A percentile compares a stretch with the other conserved stretches of the same genome.
Evolutionary conservation across 805 yeast genomes (phyloP).

Genomic region (Yamadazyma kitorensis): DNA sequence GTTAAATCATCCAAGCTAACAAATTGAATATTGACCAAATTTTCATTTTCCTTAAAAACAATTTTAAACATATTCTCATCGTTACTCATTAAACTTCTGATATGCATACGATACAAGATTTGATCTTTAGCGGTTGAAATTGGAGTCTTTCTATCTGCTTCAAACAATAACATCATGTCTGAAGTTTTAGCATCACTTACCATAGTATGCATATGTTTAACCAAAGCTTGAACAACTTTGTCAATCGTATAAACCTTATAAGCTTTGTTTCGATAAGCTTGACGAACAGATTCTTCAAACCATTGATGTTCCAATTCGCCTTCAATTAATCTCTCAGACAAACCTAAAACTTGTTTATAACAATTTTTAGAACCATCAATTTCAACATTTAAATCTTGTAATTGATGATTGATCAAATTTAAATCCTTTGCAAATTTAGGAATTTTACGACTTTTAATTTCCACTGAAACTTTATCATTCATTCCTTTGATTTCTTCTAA

Average conservation of each 20-base stretch:
- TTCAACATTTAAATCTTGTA: conserved; percentile 76
- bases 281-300: conserved; percentile 94
- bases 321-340: conserved; percentile 76
- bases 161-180: conserved; percentile 78
- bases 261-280: conserved; percentile 91
- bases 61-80: conserved; percentile 95
- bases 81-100: conserved; percentile 68
- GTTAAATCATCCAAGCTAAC: conserved; percentile 88
- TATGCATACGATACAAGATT: conserved; percentile 85
- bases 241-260: conserved; percentile 91
- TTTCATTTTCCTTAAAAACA: conserved; percentile 54
- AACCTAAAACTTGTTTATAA: conserved; percentile 71
- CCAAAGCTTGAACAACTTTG: conserved; percentile 71
- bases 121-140: conserved; percentile 80
- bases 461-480: conserved; percentile 69
- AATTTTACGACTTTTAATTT: conserved; percentile 58
- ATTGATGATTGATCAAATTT: conserved; percentile 73
- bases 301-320: conserved; percentile 91
- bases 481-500: conserved; percentile 71
- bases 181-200: conserved; percentile 77
- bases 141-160: conserved; percentile 64
- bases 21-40: conserved; percentile 68
- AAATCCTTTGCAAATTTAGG: conserved; percentile 85
- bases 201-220: conserved; percentile 82
- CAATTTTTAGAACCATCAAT: conserved; percentile 62